Percentiles rank a stretch among this genome's conserved stretches.
Evolutionary conservation across 2,329 filamentous ascomycete genomes (phyloP).

Genomic region (Grosmannia serpens): DNA sequence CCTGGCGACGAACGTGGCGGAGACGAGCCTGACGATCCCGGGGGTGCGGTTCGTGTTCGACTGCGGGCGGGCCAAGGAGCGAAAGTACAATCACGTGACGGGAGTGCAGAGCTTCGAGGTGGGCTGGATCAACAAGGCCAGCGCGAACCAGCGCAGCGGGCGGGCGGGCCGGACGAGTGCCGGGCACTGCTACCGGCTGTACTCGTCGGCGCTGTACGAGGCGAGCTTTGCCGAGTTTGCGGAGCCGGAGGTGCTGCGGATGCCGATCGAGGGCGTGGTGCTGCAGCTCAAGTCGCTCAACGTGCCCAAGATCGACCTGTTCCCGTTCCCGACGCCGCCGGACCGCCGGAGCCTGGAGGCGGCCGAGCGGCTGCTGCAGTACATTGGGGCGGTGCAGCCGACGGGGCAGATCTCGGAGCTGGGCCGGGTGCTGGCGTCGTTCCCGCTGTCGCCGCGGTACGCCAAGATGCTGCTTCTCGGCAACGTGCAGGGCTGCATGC

Average conservation of each 20-base stretch:
- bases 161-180: constrained; percentile 92
- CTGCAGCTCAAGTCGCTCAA: constrained; percentile 93
- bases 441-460: constrained; percentile 83
- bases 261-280: constrained; percentile 86
- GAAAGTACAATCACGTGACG: constrained; percentile 74
- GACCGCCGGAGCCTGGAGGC: constrained; percentile 63
- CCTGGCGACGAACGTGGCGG: constrained; percentile 89
- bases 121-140: constrained; percentile 95
- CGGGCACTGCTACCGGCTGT: constrained; percentile 89
- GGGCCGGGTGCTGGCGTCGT: constrained; percentile 73
- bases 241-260: constrained; percentile 78
- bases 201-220: constrained; percentile 89
- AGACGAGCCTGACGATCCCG: constrained; percentile 93
- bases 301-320: constrained; percentile 79
- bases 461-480: constrained; percentile 86
- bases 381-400: constrained; percentile 67
- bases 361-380: constrained; percentile 76
- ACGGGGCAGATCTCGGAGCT: constrained; percentile 66
- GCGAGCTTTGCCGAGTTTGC: constrained; percentile 78
- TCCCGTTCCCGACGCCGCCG: constrained; percentile 90
- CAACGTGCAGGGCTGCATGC: constrained; percentile 67
- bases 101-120: constrained; percentile 94
- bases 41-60: constrained; percentile 94
- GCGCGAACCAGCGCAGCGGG: constrained; percentile 80
- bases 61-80: constrained; percentile 83